Conservation (phyloP, 208 protist species). For the Angomonas deanei region DNA sequence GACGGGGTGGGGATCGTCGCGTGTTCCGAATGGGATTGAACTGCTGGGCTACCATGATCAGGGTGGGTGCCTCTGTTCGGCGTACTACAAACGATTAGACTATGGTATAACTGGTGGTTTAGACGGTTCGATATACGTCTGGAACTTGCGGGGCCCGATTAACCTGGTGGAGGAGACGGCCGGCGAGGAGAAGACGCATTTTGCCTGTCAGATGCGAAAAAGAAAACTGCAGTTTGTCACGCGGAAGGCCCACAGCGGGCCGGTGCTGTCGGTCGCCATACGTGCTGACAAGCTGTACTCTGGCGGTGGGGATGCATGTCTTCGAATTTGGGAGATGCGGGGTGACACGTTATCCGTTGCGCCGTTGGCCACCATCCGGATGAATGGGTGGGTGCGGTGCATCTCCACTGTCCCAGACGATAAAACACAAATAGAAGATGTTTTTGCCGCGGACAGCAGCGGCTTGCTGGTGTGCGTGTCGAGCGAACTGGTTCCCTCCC, state of each 20-base stretch:
- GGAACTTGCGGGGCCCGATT: conserved; percentile 18
- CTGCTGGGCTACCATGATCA: conserved; percentile 32
- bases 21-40: conserved; percentile 20
- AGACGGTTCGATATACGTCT: conserved; percentile 35
- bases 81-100: conserved; percentile 8
- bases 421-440: conserved; percentile 28
- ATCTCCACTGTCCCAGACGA: conserved; percentile 18
- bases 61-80: conserved; percentile 15
- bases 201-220: neutral
- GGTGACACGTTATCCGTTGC: conserved; percentile 3
- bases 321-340: neutral
- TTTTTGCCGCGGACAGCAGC: conserved; percentile 24
- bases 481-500: neutral
- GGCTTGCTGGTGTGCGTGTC: conserved; percentile 5
- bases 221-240: neutral
- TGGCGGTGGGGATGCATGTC: neutral
- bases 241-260: neutral
- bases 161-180: conserved; percentile 9
- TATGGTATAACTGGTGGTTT: conserved; percentile 28
- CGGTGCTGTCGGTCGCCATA: neutral
- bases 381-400: conserved; percentile 33
- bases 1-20: neutral
- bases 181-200: neutral
- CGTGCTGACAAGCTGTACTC: neutral
- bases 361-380: conserved; percentile 23